phyloP scores from a whole-genome alignment of 2,329 filamentous ascomycete species.

The Sclerotiophoma versabilis region DNA sequence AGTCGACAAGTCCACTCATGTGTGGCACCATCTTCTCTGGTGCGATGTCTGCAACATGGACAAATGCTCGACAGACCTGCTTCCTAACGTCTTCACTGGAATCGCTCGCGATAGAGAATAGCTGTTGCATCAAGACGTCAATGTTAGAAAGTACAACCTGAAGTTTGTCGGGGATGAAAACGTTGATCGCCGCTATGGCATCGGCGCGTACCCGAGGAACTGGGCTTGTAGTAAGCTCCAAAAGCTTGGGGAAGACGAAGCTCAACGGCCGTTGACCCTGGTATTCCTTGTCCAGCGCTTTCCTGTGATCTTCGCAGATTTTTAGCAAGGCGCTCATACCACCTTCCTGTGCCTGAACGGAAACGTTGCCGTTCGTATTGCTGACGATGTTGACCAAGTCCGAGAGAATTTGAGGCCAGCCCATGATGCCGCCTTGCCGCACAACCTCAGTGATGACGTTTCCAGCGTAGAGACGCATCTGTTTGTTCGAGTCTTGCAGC shows the following conservation, averaged over 20 bases:
- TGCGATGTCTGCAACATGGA: slow-evolving; percentile 87
- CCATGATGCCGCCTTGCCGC: slow-evolving; percentile 80
- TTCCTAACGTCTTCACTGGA: slow-evolving; percentile 81
- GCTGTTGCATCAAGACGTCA: slow-evolving; percentile 79
- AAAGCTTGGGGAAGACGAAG: slow-evolving; percentile 87
- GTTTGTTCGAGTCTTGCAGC: slow-evolving; percentile 79
- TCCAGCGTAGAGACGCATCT: slow-evolving; percentile 88
- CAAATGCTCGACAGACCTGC: slow-evolving; percentile 92
- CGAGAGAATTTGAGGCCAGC: slow-evolving; percentile 89
- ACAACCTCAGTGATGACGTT: slow-evolving; percentile 95
- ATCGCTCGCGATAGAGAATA: slow-evolving; percentile 84
- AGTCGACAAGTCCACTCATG: slow-evolving; percentile 86
- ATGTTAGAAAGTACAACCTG: slow-evolving; percentile 81
- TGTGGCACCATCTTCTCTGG: slow-evolving; percentile 91
- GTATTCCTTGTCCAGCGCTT: slow-evolving; percentile 84
- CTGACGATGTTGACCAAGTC: slow-evolving; percentile 80
- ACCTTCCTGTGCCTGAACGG: slow-evolving; percentile 82
- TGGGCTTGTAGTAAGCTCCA: slow-evolving; percentile 81
- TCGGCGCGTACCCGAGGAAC: slow-evolving; percentile 79
- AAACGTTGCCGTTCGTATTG: slow-evolving; percentile 72
- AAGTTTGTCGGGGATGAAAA: slow-evolving; percentile 86
- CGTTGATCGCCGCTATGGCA: slow-evolving; percentile 85
- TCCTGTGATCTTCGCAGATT: slow-evolving; percentile 95
- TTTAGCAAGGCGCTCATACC: slow-evolving; percentile 93
- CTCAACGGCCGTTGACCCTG: slow-evolving; percentile 87